Evolutionary conservation across 306 rosid species (phyloP).

Genomic region (Begonia masoniana): DNA sequence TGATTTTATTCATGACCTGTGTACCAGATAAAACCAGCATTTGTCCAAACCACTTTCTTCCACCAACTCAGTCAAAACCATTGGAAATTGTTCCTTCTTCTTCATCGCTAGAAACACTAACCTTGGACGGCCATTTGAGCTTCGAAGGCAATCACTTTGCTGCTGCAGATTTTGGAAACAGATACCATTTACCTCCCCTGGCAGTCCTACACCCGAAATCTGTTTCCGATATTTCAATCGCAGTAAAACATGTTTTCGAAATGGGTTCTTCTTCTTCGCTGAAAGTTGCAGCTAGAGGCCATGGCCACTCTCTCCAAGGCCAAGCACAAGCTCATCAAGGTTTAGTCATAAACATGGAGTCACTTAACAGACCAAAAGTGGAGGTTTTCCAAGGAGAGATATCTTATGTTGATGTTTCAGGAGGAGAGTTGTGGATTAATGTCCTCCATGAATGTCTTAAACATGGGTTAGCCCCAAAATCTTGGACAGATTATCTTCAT

Average conservation of each 20-base stretch:
- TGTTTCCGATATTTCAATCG: slow-evolving; percentile 52
- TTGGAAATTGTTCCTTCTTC: slow-evolving; percentile 17
- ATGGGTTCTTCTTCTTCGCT: slow-evolving; percentile 44
- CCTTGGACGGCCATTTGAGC: slow-evolving; percentile 62
- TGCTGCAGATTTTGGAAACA: slow-evolving; percentile 80
- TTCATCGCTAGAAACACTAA: slow-evolving; percentile 30
- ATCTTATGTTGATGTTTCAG: slow-evolving; percentile 81
- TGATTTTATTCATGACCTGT: slow-evolving; percentile 33
- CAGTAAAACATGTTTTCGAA: slow-evolving; percentile 35
- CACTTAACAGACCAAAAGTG: slow-evolving; percentile 37
- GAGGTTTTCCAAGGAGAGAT: slow-evolving; percentile 31
- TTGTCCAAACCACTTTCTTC: slow-evolving; percentile 25
- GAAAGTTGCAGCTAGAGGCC: slow-evolving; percentile 90
- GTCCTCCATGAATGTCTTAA: slow-evolving; percentile 72
- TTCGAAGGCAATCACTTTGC: slow-evolving; percentile 35
- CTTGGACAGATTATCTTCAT: slow-evolving; percentile 96
- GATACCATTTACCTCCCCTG: slow-evolving; percentile 45
- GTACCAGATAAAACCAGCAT: slow-evolving; percentile 35
- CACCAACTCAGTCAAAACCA: slow-evolving; percentile 8
- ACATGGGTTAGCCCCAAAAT: slow-evolving; percentile 80
- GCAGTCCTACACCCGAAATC: slow-evolving; percentile 74
- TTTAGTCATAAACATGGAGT: slow-evolving; percentile 68
- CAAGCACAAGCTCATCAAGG: slow-evolving; percentile 78
- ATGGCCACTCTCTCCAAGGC: slow-evolving; percentile 78
- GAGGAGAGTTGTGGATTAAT: slow-evolving; percentile 90